Base-by-base conservation (phyloP, 768 basidiomycete species). In the Russula sp. region DNA sequence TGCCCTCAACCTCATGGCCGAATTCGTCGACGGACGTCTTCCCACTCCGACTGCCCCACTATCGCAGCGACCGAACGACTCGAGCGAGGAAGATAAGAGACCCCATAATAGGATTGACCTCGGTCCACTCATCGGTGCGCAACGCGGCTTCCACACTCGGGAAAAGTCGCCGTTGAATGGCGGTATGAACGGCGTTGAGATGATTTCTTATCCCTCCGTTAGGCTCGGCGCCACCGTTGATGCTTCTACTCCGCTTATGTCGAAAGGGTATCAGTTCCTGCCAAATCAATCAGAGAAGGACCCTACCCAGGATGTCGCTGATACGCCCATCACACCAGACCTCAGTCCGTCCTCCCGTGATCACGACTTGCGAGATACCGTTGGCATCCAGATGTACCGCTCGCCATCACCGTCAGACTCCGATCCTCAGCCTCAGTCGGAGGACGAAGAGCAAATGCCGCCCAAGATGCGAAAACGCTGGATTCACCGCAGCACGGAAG, bases 111-210 rank as follows among this genome's bases (percentile, higher is more conserved):
- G 55, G 14, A 65, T 79, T 0, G 82, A 88, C 70, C 69, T 89
- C 1, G 88, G 88, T 14, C 88, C 88, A 6, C 73, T 89, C 34
- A 74, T 89, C 0, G 88, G 86, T 14, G 68, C 71, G 31, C 75
- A 80, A 64, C 74, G 88, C 4, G 86, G 88, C 2, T 87, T 89
- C 65, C 75, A 78, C 68, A 85, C 87, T 22, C 72, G 79, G 50
- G 87, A 87, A 71, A 75, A 77, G 67, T 75, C 80, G 2, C 81
- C 81, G 7, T 76, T 75, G 59, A 80, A 79, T 47, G 84, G 87
- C 1, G 87, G 88, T 4, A 78, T 88, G 74, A 78, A 80, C 22
- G 85, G 85, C 0, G 80, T 86, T 32, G 85, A 86, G 75, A 78
- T 86, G 73, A 76, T 80, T 11, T 70, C 76, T 5, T 70, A 70